phyloP scores from a whole-genome alignment of 2,329 filamentous ascomycete genomes.

The Diaporthe vexans region DNA sequence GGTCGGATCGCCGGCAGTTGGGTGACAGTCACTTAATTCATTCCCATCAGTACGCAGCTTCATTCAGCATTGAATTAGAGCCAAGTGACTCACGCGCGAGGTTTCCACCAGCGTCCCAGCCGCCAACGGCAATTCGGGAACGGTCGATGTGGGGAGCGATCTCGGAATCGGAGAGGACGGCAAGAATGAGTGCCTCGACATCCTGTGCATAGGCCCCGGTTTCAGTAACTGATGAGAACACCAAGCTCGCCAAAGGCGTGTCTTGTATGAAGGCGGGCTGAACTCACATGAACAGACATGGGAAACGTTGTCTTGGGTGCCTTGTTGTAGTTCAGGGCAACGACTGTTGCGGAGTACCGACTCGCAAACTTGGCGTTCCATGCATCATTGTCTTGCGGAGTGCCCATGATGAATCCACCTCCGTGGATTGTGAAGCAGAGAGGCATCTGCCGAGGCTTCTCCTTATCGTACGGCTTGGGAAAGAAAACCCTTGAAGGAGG shows the following conservation, averaged over 20 bases:
- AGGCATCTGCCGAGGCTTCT: slow-evolving; percentile 32
- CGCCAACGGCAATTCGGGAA: slow-evolving; percentile 21
- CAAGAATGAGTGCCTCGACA: slow-evolving; percentile 27
- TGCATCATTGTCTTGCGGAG: slow-evolving; percentile 35
- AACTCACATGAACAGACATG: slow-evolving; percentile 29
- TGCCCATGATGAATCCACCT: slow-evolving; percentile 35
- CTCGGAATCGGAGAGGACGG: slow-evolving; percentile 26
- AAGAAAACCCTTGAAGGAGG: slow-evolving; percentile 22
- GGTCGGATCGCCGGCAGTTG: slow-evolving; percentile 31
- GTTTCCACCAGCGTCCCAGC: slow-evolving; percentile 34
- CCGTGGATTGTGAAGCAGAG: slow-evolving; percentile 35
- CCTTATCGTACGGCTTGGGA: slow-evolving; percentile 36
- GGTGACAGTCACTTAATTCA: slow-evolving; percentile 1
- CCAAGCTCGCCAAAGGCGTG: not conserved
- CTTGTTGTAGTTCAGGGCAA: slow-evolving; percentile 37
- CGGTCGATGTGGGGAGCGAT: slow-evolving; percentile 32
- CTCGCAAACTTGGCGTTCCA: slow-evolving; percentile 36
- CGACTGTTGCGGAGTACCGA: slow-evolving; percentile 18
- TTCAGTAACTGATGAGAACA: not conserved
- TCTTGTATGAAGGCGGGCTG: too few species aligned
- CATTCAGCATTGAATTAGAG: not conserved
- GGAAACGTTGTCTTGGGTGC: slow-evolving; percentile 35
- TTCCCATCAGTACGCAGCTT: not conserved
- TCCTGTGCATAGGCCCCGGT: not conserved
- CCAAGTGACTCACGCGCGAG: slow-evolving; percentile 3